Conservation (phyloP, 139 green algal species). For the Nannochloris sp. region DNA sequence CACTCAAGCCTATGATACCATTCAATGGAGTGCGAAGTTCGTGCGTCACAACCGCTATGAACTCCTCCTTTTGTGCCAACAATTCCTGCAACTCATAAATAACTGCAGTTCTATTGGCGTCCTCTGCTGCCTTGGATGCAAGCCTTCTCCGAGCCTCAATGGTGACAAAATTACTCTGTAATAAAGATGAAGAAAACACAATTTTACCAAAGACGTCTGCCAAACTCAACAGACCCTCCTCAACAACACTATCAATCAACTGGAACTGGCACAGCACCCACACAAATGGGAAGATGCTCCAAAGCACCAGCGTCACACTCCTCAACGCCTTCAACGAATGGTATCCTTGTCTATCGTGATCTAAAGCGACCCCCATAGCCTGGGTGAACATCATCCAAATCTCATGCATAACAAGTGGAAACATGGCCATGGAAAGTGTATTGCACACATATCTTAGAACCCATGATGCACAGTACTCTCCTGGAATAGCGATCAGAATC, state of each 20-base stretch:
- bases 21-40: constrained; percentile 75
- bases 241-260: constrained; percentile 4
- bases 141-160: constrained; percentile 24
- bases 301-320: constrained; percentile 21
- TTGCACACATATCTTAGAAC: constrained; percentile 24
- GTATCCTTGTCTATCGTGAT: constrained; percentile 11
- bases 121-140: constrained; percentile 26
- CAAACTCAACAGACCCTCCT: constrained; percentile 25
- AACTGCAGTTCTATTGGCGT: constrained; percentile 24
- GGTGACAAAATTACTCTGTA: constrained; percentile 29
- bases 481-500: constrained; percentile 28
- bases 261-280: constrained; percentile 24
- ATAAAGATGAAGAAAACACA: constrained; percentile 24
- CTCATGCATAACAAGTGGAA: constrained; percentile 23
- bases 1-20: constrained; percentile 57
- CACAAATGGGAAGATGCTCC: constrained; percentile 22
- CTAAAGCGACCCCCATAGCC: constrained; percentile 10
- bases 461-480: constrained; percentile 22
- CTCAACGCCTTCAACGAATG: constrained; percentile 15
- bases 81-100: constrained; percentile 28
- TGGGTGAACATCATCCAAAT: constrained; percentile 14
- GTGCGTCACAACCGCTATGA: constrained; percentile 62
- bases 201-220: constrained; percentile 28
- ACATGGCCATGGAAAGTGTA: constrained; percentile 16
- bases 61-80: constrained; percentile 64